phyloP scores from a whole-genome alignment of 2,329 filamentous ascomycete genomes.

The Fusarium chlamydosporum region DNA sequence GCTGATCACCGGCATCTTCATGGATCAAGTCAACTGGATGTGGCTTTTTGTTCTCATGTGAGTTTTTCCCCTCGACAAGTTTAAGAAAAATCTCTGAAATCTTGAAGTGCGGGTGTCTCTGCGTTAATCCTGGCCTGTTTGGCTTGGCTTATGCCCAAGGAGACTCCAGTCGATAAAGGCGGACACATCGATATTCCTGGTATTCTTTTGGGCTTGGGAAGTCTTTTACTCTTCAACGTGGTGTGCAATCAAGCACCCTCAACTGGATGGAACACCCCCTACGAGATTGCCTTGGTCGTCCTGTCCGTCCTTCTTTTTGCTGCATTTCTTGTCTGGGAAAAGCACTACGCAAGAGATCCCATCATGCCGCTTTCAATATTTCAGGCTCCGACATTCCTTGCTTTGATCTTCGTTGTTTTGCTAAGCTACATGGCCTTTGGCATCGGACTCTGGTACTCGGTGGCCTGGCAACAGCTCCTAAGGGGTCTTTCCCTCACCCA shows the following conservation, averaged over 20 bases:
- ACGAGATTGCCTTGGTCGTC: constrained; percentile 58
- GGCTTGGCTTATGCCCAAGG: constrained; percentile 29
- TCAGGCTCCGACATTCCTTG: constrained; percentile 59
- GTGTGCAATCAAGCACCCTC: constrained; percentile 64
- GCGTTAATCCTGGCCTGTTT: constrained; percentile 15
- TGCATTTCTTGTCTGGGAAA: constrained; percentile 60
- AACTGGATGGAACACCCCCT: constrained; percentile 61
- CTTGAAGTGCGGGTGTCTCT: constrained; percentile 17
- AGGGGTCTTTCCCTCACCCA: constrained; percentile 56
- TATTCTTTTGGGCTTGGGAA: constrained; percentile 54
- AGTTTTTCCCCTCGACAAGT: background rate
- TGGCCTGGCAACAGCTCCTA: constrained; percentile 61
- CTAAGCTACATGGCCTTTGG: constrained; percentile 64
- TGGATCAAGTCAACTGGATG: constrained; percentile 4
- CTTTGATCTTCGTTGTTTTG: constrained; percentile 60
- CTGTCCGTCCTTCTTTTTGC: constrained; percentile 52
- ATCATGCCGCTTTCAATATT: constrained; percentile 64
- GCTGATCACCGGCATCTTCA: background rate
- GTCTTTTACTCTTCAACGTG: constrained; percentile 64
- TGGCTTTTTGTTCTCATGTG: constrained; percentile 30
- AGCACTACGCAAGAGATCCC: constrained; percentile 55
- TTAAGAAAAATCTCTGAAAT: no score
- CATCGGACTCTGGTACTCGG: constrained; percentile 64
- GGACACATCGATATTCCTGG: constrained; percentile 48
- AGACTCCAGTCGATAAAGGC: constrained; percentile 44